Evolutionary conservation across 2,329 filamentous ascomycete species (phyloP), one percentile per base, ranked within the genome.

Genomic region (Pseudofabraea citricarpa): DNA sequence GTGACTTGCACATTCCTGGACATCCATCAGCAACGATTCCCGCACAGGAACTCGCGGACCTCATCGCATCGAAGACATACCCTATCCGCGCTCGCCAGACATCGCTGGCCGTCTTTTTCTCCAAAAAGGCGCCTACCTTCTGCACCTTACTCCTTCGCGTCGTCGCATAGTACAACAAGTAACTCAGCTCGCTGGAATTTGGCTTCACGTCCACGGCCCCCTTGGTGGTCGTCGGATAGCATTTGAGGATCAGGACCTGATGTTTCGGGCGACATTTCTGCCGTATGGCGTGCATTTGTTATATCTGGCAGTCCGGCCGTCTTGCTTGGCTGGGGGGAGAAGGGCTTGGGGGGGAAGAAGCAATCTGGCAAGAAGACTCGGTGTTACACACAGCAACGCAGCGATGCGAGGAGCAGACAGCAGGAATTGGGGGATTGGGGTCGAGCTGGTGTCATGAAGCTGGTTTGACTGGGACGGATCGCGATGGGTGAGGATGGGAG

Each of bases 151-250:
- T 91, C 53, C 89, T 83, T 48, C 91, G 87, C 56, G 90, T 95
- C 62, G 87, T 94, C 49, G 88, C 90, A 72, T 98, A 97, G 75
- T 95, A 97, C 43, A 97, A 81, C 52, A 98, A 79, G 64, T 97
- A 97, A 67, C 89, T 95, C 51, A 98, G 80, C 73, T 98, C 93
- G 69, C 89, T 95, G 54, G 89, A 89, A 68, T 97, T 97, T 35
- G 93, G 90, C 69, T 91, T 94, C 61, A 95, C 89, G 59, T 95
- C 89, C 62, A 90, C 85, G 50, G 87, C 84, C 40, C 88, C 89
- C 70, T 96, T 97, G 53, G 87, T 87, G 52, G 87, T 90, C 56
- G 86, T 85, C 31, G 93, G 93, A 66, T 96, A 98, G 73, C 91
- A 97, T 71, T 95, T 96, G 53, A 96, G 79, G 54, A 96, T 85